Percentiles rank a stretch among this genome's conserved stretches.
phyloP scores from a whole-genome alignment of 768 basidiomycete species.

The Exsudoporus frostii region DNA sequence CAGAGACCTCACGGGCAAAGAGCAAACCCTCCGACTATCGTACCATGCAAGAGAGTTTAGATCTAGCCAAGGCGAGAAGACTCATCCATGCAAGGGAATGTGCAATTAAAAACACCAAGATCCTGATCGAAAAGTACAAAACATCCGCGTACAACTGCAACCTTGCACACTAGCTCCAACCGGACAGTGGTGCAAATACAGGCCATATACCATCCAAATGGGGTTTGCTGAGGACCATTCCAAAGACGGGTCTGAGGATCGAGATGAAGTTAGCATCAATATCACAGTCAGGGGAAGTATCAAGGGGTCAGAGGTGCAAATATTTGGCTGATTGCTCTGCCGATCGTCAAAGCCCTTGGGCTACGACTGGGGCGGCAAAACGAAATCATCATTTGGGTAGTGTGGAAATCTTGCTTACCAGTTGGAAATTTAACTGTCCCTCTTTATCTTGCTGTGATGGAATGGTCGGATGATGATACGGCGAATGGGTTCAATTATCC shows the following conservation, averaged over 20 bases:
- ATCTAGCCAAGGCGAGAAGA: slow-evolving; percentile 61
- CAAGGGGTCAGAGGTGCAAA: slow-evolving; percentile 57
- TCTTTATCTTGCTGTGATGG: background rate
- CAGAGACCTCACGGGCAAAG: slow-evolving; percentile 7
- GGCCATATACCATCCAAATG: background rate
- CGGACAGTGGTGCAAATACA: slow-evolving; percentile 1
- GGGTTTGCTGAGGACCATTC: background rate
- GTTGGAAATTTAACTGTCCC: background rate
- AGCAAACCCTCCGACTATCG: slow-evolving; percentile 46
- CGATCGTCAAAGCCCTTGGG: slow-evolving; percentile 57
- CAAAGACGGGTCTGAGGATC: background rate
- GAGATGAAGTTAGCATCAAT: slow-evolving; percentile 10
- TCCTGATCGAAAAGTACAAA: slow-evolving; percentile 44
- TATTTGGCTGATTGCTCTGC: slow-evolving; percentile 65
- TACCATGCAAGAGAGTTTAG: slow-evolving; percentile 36
- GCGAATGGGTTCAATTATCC: slow-evolving; percentile 61
- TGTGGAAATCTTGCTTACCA: slow-evolving; percentile 29
- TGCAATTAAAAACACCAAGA: slow-evolving; percentile 60
- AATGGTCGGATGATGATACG: slow-evolving; percentile 23
- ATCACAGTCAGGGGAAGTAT: background rate
- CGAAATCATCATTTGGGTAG: slow-evolving; percentile 50
- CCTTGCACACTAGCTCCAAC: background rate
- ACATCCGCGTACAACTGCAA: background rate
- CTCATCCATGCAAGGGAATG: slow-evolving; percentile 69
- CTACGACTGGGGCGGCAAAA: slow-evolving; percentile 78